Evolutionary conservation across 768 basidiomycete species (phyloP).

Genomic region (Suillus sp.): DNA sequence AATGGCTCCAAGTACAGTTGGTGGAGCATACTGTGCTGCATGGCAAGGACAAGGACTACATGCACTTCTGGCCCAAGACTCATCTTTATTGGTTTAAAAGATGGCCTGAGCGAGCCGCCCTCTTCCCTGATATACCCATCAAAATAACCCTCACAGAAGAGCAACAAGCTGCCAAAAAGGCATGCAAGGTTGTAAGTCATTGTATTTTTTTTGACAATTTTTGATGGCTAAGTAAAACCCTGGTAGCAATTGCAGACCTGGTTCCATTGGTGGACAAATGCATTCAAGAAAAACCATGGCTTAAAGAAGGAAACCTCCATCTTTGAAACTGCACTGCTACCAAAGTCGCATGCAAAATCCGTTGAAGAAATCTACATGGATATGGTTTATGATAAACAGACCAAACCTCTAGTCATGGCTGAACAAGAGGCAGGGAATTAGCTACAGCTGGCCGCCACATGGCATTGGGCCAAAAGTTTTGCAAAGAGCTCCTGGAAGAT

Average conservation of each 20-base stretch:
- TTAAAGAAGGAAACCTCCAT: conserved; percentile 2
- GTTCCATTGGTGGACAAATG: conserved; percentile 7
- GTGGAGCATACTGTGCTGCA: neutral
- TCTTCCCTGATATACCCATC: neutral
- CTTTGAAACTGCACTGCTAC: neutral
- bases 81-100: conserved; percentile 7
- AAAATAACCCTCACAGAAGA: neutral
- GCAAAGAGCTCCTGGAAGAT: conserved; percentile 10
- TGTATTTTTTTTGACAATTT: neutral
- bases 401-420: conserved; percentile 8
- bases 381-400: neutral
- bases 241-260: conserved; percentile 8
- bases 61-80: neutral
- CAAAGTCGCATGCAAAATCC: neutral
- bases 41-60: neutral
- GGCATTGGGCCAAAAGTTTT: neutral
- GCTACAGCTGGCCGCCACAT: neutral
- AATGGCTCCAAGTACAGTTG: neutral
- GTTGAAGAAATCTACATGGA: conserved; percentile 3
- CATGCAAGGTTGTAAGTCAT: conserved; percentile 4
- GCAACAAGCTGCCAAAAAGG: neutral
- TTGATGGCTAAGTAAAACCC: neutral
- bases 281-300: neutral
- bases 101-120: conserved; percentile 3
- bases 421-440: conserved; percentile 8